phyloP scores from a whole-genome alignment of 345 rosid genomes.

The Garcia nutans region DNA sequence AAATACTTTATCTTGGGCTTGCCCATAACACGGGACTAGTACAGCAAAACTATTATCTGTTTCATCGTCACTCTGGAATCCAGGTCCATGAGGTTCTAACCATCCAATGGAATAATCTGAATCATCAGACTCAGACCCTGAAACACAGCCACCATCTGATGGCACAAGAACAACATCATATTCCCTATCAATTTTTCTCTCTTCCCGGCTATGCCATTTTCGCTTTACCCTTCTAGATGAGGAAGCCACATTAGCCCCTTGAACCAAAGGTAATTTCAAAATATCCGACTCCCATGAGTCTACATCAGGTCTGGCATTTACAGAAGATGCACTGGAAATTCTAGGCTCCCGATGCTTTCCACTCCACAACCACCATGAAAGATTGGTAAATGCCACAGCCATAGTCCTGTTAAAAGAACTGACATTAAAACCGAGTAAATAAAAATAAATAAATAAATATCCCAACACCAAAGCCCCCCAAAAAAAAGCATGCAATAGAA shows the following conservation, averaged over 20 bases:
- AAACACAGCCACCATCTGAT: conserved; percentile 71
- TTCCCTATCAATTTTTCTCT: conserved; percentile 65
- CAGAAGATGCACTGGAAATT: conserved; percentile 41
- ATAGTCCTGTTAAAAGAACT: conserved; percentile 23
- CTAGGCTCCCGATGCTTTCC: conserved; percentile 54
- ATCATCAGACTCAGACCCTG: conserved; percentile 72
- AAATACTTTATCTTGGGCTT: conserved; percentile 30
- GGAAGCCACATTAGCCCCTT: conserved; percentile 36
- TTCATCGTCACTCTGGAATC: conserved; percentile 60
- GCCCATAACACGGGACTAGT: conserved; percentile 67
- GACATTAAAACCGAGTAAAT: background rate
- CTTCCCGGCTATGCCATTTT: conserved; percentile 67
- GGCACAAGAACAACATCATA: conserved; percentile 73
- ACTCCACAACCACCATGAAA: conserved; percentile 68
- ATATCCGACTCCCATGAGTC: conserved; percentile 51
- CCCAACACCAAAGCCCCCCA: background rate
- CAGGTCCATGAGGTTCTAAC: conserved; percentile 79
- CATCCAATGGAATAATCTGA: conserved; percentile 78
- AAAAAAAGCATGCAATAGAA: background rate
- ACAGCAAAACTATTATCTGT: conserved; percentile 62
- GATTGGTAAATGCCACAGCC: conserved; percentile 57
- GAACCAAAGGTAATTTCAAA: conserved; percentile 55
- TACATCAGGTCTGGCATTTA: conserved; percentile 37
- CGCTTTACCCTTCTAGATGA: conserved; percentile 56
- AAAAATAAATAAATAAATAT: background rate